phyloP scores from a whole-genome alignment of 805 yeast genomes.

The Candida hispaniensis region DNA sequence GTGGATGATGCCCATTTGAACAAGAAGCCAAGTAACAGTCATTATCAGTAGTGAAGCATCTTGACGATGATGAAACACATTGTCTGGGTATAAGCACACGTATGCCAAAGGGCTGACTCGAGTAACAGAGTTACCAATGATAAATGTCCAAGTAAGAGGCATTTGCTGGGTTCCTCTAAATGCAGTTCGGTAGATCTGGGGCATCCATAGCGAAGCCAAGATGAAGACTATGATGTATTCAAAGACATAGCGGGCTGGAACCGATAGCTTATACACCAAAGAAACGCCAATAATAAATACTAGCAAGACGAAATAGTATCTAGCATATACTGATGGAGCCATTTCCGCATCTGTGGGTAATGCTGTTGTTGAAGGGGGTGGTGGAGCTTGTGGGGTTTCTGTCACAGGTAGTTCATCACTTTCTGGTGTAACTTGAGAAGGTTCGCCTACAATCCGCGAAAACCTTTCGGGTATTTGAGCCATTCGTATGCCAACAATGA shows the following conservation, averaged over 20 bases:
- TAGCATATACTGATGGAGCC: constrained; percentile 45
- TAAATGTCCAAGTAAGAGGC: constrained; percentile 56
- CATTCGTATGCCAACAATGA: constrained; percentile 52
- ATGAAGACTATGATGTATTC: constrained; percentile 45
- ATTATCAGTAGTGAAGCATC: constrained; percentile 42
- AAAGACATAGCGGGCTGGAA: constrained; percentile 39
- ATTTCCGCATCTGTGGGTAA: constrained; percentile 38
- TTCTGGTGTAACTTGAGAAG: constrained; percentile 30
- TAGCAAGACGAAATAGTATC: constrained; percentile 46
- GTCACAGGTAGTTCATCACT: constrained; percentile 17
- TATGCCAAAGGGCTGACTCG: constrained; percentile 59
- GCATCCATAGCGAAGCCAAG: constrained; percentile 72
- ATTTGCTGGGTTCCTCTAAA: constrained; percentile 57
- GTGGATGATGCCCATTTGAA: constrained; percentile 49
- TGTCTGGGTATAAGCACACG: constrained; percentile 37
- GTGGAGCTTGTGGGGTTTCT: constrained; percentile 21
- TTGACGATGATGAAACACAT: constrained; percentile 61
- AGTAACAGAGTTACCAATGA: constrained; percentile 54
- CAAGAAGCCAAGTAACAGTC: constrained; percentile 43
- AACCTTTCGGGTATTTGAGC: constrained; percentile 41
- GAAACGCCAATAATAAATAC: constrained; percentile 43
- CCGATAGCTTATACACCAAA: constrained; percentile 58
- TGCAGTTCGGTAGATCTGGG: constrained; percentile 74
- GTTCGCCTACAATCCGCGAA: constrained; percentile 19
- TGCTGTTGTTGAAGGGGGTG: constrained; percentile 17